Conservation (phyloP, 495 filamentous ascomycete species). For the Geopyxis carbonaria region DNA sequence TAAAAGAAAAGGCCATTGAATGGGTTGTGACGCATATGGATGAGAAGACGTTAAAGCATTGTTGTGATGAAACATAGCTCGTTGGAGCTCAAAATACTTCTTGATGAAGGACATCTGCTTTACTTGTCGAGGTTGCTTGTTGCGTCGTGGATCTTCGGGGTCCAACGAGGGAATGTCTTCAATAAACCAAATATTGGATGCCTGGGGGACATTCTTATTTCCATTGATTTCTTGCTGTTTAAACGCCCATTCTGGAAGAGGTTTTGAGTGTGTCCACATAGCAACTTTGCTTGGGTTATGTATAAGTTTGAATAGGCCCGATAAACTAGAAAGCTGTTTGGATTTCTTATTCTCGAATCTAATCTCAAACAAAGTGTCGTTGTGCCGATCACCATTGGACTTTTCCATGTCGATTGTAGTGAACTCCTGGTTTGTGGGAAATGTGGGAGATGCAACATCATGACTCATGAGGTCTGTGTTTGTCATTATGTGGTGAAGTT, state of each 20-base stretch:
- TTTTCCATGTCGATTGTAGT: constrained; percentile 61
- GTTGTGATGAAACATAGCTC: constrained; percentile 98
- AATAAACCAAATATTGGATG: constrained; percentile 85
- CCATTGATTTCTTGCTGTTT: constrained; percentile 98
- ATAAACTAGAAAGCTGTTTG: constrained; percentile 70
- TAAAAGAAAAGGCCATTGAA: constrained; percentile 93
- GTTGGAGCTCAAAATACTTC: constrained; percentile 93
- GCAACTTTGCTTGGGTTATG: constrained; percentile 87
- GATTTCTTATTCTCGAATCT: constrained; percentile 73
- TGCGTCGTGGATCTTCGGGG: constrained; percentile 46
- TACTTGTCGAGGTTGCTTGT: constrained; percentile 54
- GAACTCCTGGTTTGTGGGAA: constrained; percentile 96
- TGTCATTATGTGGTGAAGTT: constrained; percentile 74
- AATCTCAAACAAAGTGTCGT: constrained; percentile 88
- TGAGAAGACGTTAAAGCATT: constrained; percentile 93
- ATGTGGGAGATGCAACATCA: constrained; percentile 94
- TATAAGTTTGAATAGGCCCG: constrained; percentile 85
- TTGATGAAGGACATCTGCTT: constrained; percentile 73
- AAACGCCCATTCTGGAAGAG: constrained; percentile 88
- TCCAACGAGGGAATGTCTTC: constrained; percentile 75
- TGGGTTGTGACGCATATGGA: constrained; percentile 85
- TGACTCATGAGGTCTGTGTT: constrained; percentile 82
- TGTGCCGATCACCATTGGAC: constrained; percentile 58
- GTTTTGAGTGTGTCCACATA: constrained; percentile 93
- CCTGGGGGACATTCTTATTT: constrained; percentile 84